Conservation (phyloP, 305 asterid genomes). For the Fraxinus dipetala region DNA sequence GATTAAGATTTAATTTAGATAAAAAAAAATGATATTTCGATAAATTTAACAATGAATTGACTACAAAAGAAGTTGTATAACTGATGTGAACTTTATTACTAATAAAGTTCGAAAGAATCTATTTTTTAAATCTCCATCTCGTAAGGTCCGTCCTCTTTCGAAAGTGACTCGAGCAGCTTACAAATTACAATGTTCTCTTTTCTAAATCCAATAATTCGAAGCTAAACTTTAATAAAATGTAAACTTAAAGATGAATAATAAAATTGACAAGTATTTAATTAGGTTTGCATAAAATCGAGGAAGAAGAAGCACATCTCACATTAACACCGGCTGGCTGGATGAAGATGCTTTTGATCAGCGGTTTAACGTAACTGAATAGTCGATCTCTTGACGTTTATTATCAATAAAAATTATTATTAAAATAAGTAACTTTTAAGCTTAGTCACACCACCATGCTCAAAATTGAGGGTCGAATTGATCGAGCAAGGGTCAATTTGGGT, state of each 20-base stretch:
- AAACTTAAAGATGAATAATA: not conserved
- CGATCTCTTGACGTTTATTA: not conserved
- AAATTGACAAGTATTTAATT: not conserved
- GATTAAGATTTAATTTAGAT: not conserved
- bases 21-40: not conserved
- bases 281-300: not conserved
- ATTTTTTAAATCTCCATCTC: not conserved
- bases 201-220: not conserved
- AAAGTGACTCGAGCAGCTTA: constrained; percentile 15
- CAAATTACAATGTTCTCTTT: not conserved
- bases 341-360: not conserved
- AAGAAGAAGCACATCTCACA: not conserved
- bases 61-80: not conserved
- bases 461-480: not conserved
- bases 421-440: not conserved
- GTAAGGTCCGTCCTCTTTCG: constrained; percentile 13
- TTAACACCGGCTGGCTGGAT: not conserved
- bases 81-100: not conserved
- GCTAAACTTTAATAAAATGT: not conserved
- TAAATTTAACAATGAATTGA: not conserved
- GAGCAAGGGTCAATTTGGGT: not conserved
- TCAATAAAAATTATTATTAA: not conserved
- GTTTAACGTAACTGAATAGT: not conserved
- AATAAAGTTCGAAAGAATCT: not conserved
- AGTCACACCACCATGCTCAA: not conserved